Percentiles rank a stretch among this genome's conserved stretches.
These are phyloP conservation scores for Trametes versicolor DNA, from an alignment of 1,284 basidiomycete genomes.

Conservation along the genomic window DNA sequence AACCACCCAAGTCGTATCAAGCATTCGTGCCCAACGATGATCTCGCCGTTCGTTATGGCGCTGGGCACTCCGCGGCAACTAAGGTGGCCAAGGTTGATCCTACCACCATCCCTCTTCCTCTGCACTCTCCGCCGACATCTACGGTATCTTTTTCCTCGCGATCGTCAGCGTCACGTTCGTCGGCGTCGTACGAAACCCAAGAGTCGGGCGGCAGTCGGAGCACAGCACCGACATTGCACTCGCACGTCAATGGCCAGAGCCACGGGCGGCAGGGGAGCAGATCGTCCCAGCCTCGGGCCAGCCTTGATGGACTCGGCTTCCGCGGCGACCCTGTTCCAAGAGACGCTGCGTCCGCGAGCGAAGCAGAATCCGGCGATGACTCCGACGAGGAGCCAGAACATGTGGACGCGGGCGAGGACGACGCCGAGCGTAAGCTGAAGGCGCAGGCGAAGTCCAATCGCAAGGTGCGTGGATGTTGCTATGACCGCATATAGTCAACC, in stretches of 20 bases:
- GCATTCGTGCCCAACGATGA: conserved; percentile 45
- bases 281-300: conserved; percentile 31
- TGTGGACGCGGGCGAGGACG: conserved; percentile 38
- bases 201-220: conserved; percentile 46
- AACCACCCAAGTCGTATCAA: conserved; percentile 35
- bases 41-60: conserved; percentile 40
- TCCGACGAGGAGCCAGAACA: conserved; percentile 40
- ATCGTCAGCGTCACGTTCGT: conserved; percentile 60
- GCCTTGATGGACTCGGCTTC: conserved; percentile 37
- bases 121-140: conserved; percentile 75
- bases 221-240: conserved; percentile 46
- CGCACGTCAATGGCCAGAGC: conserved; percentile 37
- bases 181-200: conserved; percentile 49
- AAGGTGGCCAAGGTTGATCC: conserved; percentile 59
- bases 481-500: conserved; percentile 7
- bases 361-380: conserved; percentile 38
- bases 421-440: conserved; percentile 63
- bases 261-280: conserved; percentile 29
- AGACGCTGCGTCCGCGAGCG: conserved; percentile 33
- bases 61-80: conserved; percentile 17
- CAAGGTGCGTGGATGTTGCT: conserved; percentile 59
- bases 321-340: conserved; percentile 32
- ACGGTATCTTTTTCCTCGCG: conserved; percentile 75
- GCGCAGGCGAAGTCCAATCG: conserved; percentile 80
- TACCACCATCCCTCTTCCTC: conserved; percentile 61